Conservation (phyloP, 305 asterid genomes). For the Fraxinus paxiana region DNA sequence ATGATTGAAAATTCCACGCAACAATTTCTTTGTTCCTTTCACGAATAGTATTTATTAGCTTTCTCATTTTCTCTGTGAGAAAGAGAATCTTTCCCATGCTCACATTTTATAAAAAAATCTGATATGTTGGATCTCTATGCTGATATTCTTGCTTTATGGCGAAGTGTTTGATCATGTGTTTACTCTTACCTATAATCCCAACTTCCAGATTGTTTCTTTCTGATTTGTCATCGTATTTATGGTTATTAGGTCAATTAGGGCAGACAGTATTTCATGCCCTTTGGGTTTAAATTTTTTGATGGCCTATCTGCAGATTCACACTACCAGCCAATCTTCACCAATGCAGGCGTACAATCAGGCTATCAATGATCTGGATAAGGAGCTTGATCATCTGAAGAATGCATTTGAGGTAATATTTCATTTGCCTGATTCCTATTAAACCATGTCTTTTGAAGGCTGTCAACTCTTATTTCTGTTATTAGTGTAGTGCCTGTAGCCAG, state of each 20-base stretch:
- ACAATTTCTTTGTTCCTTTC: neutral
- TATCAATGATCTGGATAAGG: slow-evolving; percentile 87
- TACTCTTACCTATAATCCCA: neutral
- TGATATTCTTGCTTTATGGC: neutral
- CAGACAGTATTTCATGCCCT: neutral
- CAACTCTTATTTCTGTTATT: neutral
- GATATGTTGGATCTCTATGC: neutral
- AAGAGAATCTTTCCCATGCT: neutral
- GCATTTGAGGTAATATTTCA: slow-evolving; percentile 58
- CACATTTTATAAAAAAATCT: neutral
- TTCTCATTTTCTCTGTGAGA: neutral
- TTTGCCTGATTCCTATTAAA: neutral
- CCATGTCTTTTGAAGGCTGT: neutral
- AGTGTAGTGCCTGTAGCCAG: neutral
- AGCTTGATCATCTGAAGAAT: slow-evolving; percentile 77
- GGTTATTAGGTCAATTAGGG: neutral
- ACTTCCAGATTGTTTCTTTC: neutral
- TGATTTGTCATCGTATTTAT: neutral
- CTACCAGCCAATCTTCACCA: slow-evolving; percentile 91
- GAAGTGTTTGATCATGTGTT: neutral
- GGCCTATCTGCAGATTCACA: slow-evolving; percentile 64
- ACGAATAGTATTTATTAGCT: neutral
- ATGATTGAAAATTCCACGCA: neutral
- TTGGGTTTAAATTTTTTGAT: slow-evolving; percentile 10
- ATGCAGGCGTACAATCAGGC: slow-evolving; percentile 99